Base-by-base conservation (phyloP, 768 basidiomycete genomes). In the Hygrophoropsis aurantiaca region DNA sequence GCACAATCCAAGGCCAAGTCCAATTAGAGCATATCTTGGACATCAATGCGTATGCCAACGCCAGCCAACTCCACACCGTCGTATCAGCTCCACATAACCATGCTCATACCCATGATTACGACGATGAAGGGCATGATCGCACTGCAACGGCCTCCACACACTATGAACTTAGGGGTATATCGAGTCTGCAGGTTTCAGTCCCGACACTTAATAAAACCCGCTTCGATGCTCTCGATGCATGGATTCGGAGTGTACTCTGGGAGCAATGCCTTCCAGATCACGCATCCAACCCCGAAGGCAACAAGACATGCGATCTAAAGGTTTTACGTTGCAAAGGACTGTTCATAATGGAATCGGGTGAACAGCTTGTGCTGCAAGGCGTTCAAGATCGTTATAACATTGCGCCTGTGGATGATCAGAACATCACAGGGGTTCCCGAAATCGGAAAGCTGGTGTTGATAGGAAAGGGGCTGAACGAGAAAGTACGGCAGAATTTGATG, bases 361-460 rank as follows among this genome's bases (percentile, higher is more conserved):
- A 77, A 43, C 74, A 79, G 46, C 78, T 84, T 55, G 80, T 98
- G 44, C 68, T 99, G 37, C 97, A 99, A 61, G 97, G 94, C 2
- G 97, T 99, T 11, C 74, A 90, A 54, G 90, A 73, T 55, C 77
- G 97, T 65, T 99, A 94, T 61, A 95, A 99, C 56, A 78, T 94
- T 11, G 60, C 65, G 0, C 66, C 73, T 41, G 69, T 83, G 33
- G 58, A 57, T n/a, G 66, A 60, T 34, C 64, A 62, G 47, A 68
- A 63, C 7, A 39, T 57, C 18, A 44, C 81, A 20, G 82, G 78
- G 2, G 60, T 84, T 27, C 80, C 80, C 0, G 78, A 81, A 40
- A 66, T 67, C 13, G 91, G 92, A 20, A 95, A 94, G 68, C 60
- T 95, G 19, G 89, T 94, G 2, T 75, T 95, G 49, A 94, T 95